phyloP scores from a whole-genome alignment of 2,329 filamentous ascomycete genomes.

The Fusarium sambucinum region DNA sequence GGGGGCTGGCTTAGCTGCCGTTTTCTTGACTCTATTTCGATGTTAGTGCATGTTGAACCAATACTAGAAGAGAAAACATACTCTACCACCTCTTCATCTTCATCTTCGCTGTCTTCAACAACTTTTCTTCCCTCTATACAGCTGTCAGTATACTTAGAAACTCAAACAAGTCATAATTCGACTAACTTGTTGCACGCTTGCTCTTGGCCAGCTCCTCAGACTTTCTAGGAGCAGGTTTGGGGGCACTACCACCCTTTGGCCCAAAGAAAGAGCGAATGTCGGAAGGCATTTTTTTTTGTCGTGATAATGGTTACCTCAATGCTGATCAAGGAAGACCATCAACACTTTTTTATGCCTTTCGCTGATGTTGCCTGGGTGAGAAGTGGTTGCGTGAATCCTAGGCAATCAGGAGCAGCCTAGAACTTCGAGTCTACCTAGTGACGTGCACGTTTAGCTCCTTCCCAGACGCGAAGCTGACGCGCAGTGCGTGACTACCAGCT shows the following conservation, averaged over 20 bases:
- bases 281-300: constrained; percentile 69
- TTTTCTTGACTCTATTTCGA: constrained; percentile 62
- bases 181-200: constrained; percentile 60
- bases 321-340: constrained; percentile 6
- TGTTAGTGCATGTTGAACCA: constrained; percentile 27
- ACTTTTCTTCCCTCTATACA: constrained; percentile 71
- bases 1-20: constrained; percentile 59
- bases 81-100: constrained; percentile 70
- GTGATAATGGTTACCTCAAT: constrained; percentile 13
- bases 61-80: constrained; percentile 52
- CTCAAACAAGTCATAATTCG: neutral
- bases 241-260: constrained; percentile 73
- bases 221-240: constrained; percentile 62
- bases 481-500: constrained; percentile 55
- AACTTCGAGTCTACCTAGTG: constrained; percentile 45
- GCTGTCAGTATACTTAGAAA: constrained; percentile 32
- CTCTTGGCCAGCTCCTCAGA: constrained; percentile 59
- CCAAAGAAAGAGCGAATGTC: constrained; percentile 95
- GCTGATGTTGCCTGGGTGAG: constrained; percentile 41
- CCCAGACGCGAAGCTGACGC: constrained; percentile 60
- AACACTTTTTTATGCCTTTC: constrained; percentile 42
- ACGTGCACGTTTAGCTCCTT: constrained; percentile 52
- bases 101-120: constrained; percentile 84
- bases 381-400: constrained; percentile 36
- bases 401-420: constrained; percentile 48